A percentile compares a stretch with the other conserved stretches of the same genome.
These are phyloP conservation scores for Cokeromyces recurvatus DNA, from an alignment of 371 early-diverging fungal genomes.

Conservation along the genomic window DNA sequence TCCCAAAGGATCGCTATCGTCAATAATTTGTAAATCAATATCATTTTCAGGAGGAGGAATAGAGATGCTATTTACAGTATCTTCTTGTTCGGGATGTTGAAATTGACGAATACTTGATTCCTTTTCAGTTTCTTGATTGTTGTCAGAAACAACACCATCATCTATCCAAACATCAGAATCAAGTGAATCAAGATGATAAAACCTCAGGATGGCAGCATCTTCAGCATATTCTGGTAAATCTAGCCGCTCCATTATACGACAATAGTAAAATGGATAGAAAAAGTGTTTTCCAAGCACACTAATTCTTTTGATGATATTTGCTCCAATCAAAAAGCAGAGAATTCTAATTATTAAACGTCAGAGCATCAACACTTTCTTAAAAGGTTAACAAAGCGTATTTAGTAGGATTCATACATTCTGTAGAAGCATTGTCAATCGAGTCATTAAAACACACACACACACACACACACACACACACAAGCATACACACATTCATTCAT, in stretches of 20 bases:
- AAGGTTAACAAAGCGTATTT: no score
- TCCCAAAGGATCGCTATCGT: slow-evolving; percentile 45
- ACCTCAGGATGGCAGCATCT: slow-evolving; percentile 44
- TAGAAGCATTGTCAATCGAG: no score
- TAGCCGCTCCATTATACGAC: slow-evolving; percentile 16
- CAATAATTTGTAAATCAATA: slow-evolving; percentile 31
- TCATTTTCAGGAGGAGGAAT: slow-evolving; percentile 22
- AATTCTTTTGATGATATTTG: no score
- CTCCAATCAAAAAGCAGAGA: no score
- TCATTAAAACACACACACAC: no score
- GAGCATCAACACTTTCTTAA: no score
- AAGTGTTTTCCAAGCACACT: no score
- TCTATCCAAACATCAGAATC: slow-evolving; percentile 46
- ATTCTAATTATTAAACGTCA: no score
- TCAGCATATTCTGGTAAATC: slow-evolving; percentile 46
- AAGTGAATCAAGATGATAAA: slow-evolving; percentile 42
- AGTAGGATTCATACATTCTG: no score
- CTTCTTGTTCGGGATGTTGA: slow-evolving; percentile 25
- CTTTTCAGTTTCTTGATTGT: slow-evolving; percentile 12
- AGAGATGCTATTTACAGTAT: slow-evolving; percentile 1
- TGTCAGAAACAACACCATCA: slow-evolving; percentile 18
- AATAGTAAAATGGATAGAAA: no score
- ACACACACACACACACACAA: no score
- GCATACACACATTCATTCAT: no score
- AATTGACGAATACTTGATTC: slow-evolving; percentile 39